phyloP scores from a whole-genome alignment of 805 yeast genomes.

The Dipodascopsis uninucleata region DNA sequence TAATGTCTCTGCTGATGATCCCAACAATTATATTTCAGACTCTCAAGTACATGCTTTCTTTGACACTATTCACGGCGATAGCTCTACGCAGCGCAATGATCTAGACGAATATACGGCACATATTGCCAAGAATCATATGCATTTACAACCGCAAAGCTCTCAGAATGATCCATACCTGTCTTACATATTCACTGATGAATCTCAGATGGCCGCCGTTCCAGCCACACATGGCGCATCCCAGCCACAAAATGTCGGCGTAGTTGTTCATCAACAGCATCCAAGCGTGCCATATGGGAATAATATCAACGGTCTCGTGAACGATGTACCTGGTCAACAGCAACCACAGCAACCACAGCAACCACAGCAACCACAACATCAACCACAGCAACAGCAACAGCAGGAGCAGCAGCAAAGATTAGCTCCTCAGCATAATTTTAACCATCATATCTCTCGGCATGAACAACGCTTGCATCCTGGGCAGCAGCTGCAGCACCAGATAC shows the following conservation, averaged over 20 bases:
- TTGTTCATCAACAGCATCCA: slow-evolving; percentile 13
- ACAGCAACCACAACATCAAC: neutral
- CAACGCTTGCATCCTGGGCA: too few relatives aligned
- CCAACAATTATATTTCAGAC: slow-evolving; percentile 2
- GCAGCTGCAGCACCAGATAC: too few relatives aligned
- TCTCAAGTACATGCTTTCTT: slow-evolving; percentile 1
- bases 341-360: slow-evolving; percentile 3
- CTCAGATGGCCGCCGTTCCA: slow-evolving; percentile 4
- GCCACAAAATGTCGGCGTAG: too few relatives aligned
- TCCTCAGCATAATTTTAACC: too few relatives aligned
- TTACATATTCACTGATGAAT: neutral
- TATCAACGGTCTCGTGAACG: slow-evolving; percentile 4
- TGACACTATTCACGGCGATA: slow-evolving; percentile 1
- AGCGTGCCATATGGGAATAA: slow-evolving; percentile 2
- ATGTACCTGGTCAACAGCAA: slow-evolving; percentile 3
- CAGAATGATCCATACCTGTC: neutral
- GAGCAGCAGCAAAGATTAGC: slow-evolving; percentile 3
- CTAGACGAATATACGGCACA: slow-evolving; percentile 9
- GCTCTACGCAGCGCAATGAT: neutral
- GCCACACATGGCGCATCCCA: neutral
- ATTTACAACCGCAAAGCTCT: slow-evolving; percentile 6
- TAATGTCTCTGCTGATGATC: too few relatives aligned
- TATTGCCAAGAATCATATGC: neutral
- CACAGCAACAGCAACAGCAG: slow-evolving; percentile 9
- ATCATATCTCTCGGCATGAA: too few relatives aligned